phyloP scores from a whole-genome alignment of 768 basidiomycete species.

The Rhizopogon vinicolor region DNA sequence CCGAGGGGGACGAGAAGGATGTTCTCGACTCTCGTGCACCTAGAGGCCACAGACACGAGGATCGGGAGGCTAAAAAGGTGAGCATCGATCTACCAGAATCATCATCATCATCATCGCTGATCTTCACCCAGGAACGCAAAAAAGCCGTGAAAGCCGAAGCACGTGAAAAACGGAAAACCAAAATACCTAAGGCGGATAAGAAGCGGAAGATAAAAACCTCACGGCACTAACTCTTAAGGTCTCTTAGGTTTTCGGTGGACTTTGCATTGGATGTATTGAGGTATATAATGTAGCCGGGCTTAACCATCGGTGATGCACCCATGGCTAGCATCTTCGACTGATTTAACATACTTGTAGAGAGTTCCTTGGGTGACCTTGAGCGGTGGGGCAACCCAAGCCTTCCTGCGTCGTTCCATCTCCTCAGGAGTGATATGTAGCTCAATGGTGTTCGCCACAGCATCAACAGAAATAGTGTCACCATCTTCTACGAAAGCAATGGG shows the following conservation, averaged over 20 bases:
- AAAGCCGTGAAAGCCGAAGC: constrained; percentile 84
- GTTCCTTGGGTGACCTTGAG: constrained; percentile 81
- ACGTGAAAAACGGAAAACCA: constrained; percentile 82
- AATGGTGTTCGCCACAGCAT: constrained; percentile 84
- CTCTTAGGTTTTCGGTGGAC: constrained; percentile 8
- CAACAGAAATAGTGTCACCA: constrained; percentile 83
- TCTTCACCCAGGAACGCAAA: constrained; percentile 72
- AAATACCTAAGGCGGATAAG: constrained; percentile 96
- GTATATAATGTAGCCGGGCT: constrained; percentile 10
- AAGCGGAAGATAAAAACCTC: constrained; percentile 70
- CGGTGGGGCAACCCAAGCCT: constrained; percentile 78
- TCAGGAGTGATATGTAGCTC: constrained; percentile 72
- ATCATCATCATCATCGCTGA: constrained; percentile 4
- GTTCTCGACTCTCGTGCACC: constrained; percentile 46
- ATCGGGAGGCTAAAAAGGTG: constrained; percentile 88
- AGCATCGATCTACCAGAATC: constrained; percentile 9
- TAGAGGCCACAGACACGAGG: constrained; percentile 90
- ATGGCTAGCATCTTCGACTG: constrained; percentile 85
- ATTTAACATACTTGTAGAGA: constrained; percentile 84
- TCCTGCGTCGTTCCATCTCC: constrained; percentile 71
- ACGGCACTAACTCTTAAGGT: constrained; percentile 12
- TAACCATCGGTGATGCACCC: constrained; percentile 90
- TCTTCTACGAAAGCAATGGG: constrained; percentile 88
- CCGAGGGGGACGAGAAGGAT: constrained; percentile 21
- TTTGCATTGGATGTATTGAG: background rate